Evolutionary conservation across 805 yeast genomes (phyloP), one percentile per base, ranked within the genome.

Genomic region (Candida tibetensis): DNA sequence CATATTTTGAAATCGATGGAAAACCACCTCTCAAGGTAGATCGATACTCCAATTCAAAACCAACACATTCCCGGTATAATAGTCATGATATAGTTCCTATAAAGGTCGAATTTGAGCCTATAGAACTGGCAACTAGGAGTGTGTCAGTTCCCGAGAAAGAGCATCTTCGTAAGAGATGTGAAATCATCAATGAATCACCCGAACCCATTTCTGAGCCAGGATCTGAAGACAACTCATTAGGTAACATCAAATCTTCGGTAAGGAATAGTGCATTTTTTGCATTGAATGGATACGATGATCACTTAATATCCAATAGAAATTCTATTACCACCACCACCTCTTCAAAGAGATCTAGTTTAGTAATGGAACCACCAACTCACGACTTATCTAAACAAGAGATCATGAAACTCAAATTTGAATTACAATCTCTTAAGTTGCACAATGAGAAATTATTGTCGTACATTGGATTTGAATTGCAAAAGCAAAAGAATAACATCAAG

Each of bases 361-460:
- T 53, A 23, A 46, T 54, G 14, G 61, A 58, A 30, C 51, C 49
- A 29, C 35, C 42, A 10, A 42, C 43, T 18, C 49, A 48, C 16
- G 69, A 64, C 31, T 46, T 57, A 34, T 60, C 67, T 17, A 58
- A 66, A 25, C 77, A 74, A 48, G 80, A 76, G 44, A 63, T 75
- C 46, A 71, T 69, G 52, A 74, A 69, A 48, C 60, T 76, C 46
- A 68, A 69, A 43, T 77, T 77, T 52, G 80, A 76, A 52, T 57
- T 76, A 34, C 76, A 72, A 51, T 74, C 80, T 7, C 56, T 77
- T 42, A 69, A 71, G 45, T 54, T 76, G 37, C 81, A 77, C 49
- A 76, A 76, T 51, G 82, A 77, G 39, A 76, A 77, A 49, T 60
- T 77, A 26, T 62, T 74, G 39, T 74, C 80, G 26, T 77, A 75